These are phyloP conservation scores for Leptographium procerum DNA, from an alignment of 2,329 filamentous ascomycete genomes.

Conservation along the genomic window DNA sequence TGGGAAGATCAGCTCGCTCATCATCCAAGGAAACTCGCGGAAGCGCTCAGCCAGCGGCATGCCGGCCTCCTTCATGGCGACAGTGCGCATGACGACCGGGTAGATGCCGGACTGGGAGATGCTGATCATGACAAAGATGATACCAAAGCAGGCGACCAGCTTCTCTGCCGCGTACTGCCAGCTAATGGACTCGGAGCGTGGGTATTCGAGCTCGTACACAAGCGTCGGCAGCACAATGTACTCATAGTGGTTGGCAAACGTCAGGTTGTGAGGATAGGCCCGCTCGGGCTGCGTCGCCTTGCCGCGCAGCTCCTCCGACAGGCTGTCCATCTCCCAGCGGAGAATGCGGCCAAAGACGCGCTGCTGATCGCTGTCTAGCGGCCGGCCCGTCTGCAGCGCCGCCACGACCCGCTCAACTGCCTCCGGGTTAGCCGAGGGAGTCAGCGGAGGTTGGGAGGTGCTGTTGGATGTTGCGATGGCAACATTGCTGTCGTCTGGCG, in stretches of 20 bases:
- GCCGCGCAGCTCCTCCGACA: constrained; percentile 54
- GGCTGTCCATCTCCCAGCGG: constrained; percentile 51
- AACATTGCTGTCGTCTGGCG: no score
- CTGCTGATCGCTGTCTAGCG: constrained; percentile 51
- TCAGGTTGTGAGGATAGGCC: constrained; percentile 60
- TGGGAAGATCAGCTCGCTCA: constrained; percentile 66
- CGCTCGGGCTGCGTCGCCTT: constrained; percentile 39
- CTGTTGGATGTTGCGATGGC: no score
- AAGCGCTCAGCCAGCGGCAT: constrained; percentile 51
- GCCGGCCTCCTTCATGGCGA: constrained; percentile 55
- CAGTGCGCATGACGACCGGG: constrained; percentile 56
- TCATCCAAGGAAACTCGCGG: constrained; percentile 59
- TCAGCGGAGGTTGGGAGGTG: no score
- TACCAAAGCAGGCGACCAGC: constrained; percentile 54
- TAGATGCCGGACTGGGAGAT: constrained; percentile 69
- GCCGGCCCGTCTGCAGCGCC: constrained; percentile 48
- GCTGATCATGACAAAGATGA: constrained; percentile 69
- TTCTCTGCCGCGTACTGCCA: constrained; percentile 71
- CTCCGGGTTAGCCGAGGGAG: not conserved
- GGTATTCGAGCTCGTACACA: constrained; percentile 71
- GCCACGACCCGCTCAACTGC: constrained; percentile 45
- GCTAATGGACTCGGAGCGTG: constrained; percentile 54
- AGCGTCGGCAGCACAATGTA: constrained; percentile 66
- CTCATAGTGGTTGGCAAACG: constrained; percentile 52
- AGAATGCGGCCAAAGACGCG: constrained; percentile 54